phyloP scores from a whole-genome alignment of 805 yeast genomes.

The Danielia reshetovae region DNA sequence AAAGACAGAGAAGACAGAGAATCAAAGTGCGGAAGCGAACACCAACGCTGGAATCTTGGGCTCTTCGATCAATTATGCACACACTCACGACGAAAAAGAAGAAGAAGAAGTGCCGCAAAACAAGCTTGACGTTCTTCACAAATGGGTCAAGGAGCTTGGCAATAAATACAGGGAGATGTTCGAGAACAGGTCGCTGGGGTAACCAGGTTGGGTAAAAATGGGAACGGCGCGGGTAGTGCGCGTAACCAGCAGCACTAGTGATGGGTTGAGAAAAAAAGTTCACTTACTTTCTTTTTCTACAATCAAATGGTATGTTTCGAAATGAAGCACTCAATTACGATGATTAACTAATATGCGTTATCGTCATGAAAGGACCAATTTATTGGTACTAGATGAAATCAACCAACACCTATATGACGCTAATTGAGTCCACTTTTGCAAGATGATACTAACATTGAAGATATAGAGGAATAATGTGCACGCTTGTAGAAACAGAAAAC shows the following conservation, averaged over 20 bases:
- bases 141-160: constrained; percentile 10
- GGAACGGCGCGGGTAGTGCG: not conserved
- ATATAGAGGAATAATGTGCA: no score
- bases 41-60: constrained; percentile 12
- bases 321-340: constrained; percentile 4
- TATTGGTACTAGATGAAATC: constrained; percentile 40
- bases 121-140: constrained; percentile 8
- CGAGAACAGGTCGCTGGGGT: not conserved
- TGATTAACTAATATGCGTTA: constrained; percentile 40
- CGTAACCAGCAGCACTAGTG: not conserved
- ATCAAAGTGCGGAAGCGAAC: not conserved
- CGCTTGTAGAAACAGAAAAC: no score
- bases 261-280: not conserved
- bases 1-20: not conserved
- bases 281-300: not conserved
- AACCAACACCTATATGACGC: constrained; percentile 44
- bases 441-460: not conserved
- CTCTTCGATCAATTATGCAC: constrained; percentile 1
- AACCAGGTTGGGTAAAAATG: no score
- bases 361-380: constrained; percentile 42
- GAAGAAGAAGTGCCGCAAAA: constrained; percentile 14
- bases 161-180: not conserved
- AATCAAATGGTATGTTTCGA: constrained; percentile 10
- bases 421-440: not conserved
- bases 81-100: constrained; percentile 11